Percentiles rank a stretch among this genome's conserved stretches.
Evolutionary conservation across 1,284 basidiomycete genomes (phyloP).

Genomic region (Ustilago shanxiensis): DNA sequence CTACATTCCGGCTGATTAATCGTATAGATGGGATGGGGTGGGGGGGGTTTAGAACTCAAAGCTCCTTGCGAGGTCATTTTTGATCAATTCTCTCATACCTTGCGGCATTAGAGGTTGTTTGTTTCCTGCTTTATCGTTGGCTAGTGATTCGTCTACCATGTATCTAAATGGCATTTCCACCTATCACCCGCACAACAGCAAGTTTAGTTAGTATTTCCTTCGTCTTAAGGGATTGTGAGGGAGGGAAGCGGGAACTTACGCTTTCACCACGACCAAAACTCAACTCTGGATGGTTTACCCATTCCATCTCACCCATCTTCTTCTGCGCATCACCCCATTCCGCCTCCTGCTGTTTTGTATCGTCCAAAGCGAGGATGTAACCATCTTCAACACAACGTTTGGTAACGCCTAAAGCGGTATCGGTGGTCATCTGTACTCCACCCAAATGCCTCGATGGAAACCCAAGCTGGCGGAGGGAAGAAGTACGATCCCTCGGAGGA

Average conservation of each 20-base stretch:
- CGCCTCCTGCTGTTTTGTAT: conserved; percentile 33
- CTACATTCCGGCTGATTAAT: too few species aligned
- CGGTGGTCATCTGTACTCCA: conserved; percentile 93
- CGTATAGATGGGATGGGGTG: too few species aligned
- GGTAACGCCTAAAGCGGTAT: conserved; percentile 93
- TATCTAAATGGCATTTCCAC: conserved; percentile 63
- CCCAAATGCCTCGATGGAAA: conserved; percentile 76
- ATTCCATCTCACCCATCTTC: conserved; percentile 35
- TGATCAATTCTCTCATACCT: conserved; percentile 63
- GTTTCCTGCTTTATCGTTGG: not conserved
- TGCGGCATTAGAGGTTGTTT: conserved; percentile 54
- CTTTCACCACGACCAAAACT: conserved; percentile 65
- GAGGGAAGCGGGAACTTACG: conserved; percentile 25
- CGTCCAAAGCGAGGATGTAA: conserved; percentile 23
- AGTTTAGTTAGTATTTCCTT: too few species aligned
- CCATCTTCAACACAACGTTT: conserved; percentile 84
- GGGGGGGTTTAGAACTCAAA: conserved; percentile 57
- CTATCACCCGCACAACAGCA: not conserved
- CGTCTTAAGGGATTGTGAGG: not conserved
- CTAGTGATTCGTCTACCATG: conserved; percentile 40
- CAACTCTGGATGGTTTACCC: conserved; percentile 64
- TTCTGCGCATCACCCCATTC: conserved; percentile 20
- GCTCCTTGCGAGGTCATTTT: conserved; percentile 50
- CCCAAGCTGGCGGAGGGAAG: conserved; percentile 84
- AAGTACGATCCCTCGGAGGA: conserved; percentile 85